Conservation (phyloP, 1,139 yeast species). For the Dujonia santamariae region DNA sequence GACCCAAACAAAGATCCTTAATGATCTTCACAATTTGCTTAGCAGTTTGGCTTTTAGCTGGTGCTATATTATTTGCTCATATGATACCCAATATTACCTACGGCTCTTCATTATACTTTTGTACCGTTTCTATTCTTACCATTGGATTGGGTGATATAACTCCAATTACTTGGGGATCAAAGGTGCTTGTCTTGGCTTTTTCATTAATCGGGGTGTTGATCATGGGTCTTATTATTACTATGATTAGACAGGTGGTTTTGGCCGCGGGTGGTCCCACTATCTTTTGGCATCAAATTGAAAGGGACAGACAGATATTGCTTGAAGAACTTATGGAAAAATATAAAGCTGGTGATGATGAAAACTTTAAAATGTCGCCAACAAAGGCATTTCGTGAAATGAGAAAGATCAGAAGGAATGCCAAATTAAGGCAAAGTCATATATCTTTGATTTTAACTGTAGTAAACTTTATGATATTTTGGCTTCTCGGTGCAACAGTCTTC, state of each 20-base stretch:
- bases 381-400: slow-evolving; percentile 52
- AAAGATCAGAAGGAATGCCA: slow-evolving; percentile 39
- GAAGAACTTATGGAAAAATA: slow-evolving; percentile 8
- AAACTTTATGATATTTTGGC: slow-evolving; percentile 59
- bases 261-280: slow-evolving; percentile 60
- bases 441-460: slow-evolving; percentile 40
- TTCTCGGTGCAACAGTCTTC: slow-evolving; percentile 69
- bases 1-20: slow-evolving; percentile 63
- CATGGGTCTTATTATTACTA: slow-evolving; percentile 69
- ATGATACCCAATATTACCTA: slow-evolving; percentile 37
- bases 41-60: slow-evolving; percentile 67
- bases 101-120: slow-evolving; percentile 67
- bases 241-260: slow-evolving; percentile 63
- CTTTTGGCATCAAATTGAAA: slow-evolving; percentile 60
- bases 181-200: slow-evolving; percentile 58
- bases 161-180: slow-evolving; percentile 51
- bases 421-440: slow-evolving; percentile 21
- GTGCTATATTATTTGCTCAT: slow-evolving; percentile 49
- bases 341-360: not conserved
- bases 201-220: slow-evolving; percentile 67
- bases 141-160: slow-evolving; percentile 76
- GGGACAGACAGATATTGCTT: slow-evolving; percentile 18
- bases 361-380: slow-evolving; percentile 1
- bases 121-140: slow-evolving; percentile 70
- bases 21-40: slow-evolving; percentile 68